phyloP scores from a whole-genome alignment of 257 asterid genomes.

The Echites panduratus region DNA sequence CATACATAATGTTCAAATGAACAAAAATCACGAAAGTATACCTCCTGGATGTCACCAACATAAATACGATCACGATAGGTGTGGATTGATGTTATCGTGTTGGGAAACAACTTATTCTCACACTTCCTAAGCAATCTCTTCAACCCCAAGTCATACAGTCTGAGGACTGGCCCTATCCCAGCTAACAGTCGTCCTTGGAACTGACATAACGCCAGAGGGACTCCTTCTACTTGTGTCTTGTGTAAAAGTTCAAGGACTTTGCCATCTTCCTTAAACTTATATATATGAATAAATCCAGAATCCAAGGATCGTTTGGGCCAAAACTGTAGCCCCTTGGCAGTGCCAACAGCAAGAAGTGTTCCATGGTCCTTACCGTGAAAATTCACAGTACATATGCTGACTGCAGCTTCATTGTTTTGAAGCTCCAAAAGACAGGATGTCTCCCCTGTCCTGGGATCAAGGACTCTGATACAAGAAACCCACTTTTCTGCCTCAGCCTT shows the following conservation, averaged over 20 bases:
- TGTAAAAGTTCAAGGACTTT: constrained; percentile 89
- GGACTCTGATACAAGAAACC: constrained; percentile 97
- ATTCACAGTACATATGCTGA: constrained; percentile 92
- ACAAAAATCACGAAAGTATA: constrained; percentile 25
- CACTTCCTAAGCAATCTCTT: constrained; percentile 88
- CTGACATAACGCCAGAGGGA: constrained; percentile 92
- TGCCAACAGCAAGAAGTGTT: constrained; percentile 91
- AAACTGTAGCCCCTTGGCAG: constrained; percentile 91
- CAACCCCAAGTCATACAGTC: constrained; percentile 94
- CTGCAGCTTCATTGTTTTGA: constrained; percentile 98
- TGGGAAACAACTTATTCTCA: constrained; percentile 93
- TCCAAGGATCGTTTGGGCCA: constrained; percentile 85
- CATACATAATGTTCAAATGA: neutral
- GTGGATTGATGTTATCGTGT: constrained; percentile 72
- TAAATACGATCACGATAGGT: constrained; percentile 95
- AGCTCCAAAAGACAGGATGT: constrained; percentile 94
- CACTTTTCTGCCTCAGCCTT: constrained; percentile 87
- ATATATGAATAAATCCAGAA: constrained; percentile 87
- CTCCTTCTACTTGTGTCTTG: constrained; percentile 95
- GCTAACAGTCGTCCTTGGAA: constrained; percentile 93
- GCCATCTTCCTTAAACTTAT: constrained; percentile 95
- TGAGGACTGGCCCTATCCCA: constrained; percentile 88
- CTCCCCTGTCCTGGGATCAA: constrained; percentile 80
- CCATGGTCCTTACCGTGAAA: constrained; percentile 96
- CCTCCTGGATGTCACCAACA: constrained; percentile 99